Evolutionary conservation across 305 asterid genomes (phyloP).

Genomic region (Ajuga reptans): DNA sequence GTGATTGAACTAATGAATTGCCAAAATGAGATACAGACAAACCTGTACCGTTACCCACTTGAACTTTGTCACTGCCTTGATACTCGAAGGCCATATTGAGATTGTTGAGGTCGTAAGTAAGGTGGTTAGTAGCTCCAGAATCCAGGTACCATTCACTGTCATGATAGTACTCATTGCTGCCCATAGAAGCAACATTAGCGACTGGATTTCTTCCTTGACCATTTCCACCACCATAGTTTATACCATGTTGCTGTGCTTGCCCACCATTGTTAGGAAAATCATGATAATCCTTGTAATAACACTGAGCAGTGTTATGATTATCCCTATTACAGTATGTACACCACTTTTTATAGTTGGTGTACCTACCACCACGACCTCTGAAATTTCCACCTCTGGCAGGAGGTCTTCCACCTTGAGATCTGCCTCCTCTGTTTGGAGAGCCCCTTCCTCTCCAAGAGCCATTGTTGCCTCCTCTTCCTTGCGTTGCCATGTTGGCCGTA

Average conservation of each 20-base stretch:
- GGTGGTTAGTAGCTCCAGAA: not conserved
- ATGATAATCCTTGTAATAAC: too few species aligned
- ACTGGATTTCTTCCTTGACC: not conserved
- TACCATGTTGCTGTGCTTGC: not conserved
- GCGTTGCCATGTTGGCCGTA: too few species aligned
- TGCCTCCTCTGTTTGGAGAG: too few species aligned
- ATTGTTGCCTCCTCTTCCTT: too few species aligned
- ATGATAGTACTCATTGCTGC: not conserved
- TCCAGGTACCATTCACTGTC: not conserved
- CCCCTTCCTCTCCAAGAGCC: not conserved
- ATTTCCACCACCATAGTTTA: not conserved
- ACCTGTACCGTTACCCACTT: not conserved
- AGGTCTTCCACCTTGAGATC: too few species aligned
- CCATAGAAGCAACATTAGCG: not conserved
- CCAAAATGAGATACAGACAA: not conserved
- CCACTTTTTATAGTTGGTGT: too few species aligned
- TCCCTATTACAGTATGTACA: too few species aligned
- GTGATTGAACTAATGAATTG: not conserved
- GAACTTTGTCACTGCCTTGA: not conserved
- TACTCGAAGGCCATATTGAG: not conserved
- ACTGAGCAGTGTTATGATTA: too few species aligned
- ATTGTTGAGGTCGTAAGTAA: not conserved
- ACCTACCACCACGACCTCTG: too few species aligned
- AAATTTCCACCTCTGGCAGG: too few species aligned
- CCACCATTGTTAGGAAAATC: too few species aligned